Evolutionary conservation across 2,329 filamentous ascomycete genomes (phyloP).

Genomic region (Calonectria hawksworthii): DNA sequence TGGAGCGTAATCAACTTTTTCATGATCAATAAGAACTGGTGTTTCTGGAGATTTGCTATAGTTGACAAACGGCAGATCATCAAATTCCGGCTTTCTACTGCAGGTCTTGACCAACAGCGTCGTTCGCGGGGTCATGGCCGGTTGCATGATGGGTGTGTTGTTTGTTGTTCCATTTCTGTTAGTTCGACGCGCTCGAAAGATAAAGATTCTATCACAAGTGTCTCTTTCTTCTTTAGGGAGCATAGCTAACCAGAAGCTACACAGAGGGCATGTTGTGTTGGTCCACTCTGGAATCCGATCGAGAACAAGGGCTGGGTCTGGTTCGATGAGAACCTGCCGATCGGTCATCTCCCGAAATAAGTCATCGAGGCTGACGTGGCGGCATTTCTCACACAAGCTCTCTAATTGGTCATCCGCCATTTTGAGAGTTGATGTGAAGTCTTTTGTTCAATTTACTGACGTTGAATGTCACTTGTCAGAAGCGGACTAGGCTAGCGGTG

Average conservation of each 20-base stretch:
- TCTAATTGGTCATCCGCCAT: background rate
- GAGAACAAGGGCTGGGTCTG: background rate
- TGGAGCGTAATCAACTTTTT: constrained; percentile 13
- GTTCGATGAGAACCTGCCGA: background rate
- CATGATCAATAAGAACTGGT: constrained; percentile 36
- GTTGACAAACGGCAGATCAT: constrained; percentile 21
- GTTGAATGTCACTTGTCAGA: background rate
- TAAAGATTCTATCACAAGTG: background rate
- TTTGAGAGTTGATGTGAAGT: background rate
- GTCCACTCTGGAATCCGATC: constrained; percentile 1
- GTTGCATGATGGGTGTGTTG: background rate
- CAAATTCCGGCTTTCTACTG: background rate
- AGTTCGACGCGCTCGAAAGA: background rate
- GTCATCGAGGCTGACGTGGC: background rate
- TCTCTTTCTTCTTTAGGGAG: background rate
- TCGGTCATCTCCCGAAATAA: background rate
- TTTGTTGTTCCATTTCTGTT: background rate
- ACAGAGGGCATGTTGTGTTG: background rate
- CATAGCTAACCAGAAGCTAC: constrained; percentile 8
- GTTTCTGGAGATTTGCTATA: constrained; percentile 14
- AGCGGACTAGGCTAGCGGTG: background rate
- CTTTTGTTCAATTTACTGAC: background rate
- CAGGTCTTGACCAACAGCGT: background rate
- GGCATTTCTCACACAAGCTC: background rate
- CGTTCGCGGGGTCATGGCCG: constrained; percentile 3